Conservation (phyloP, 371 early-diverging fungal species). For the Zychaea mexicana region DNA sequence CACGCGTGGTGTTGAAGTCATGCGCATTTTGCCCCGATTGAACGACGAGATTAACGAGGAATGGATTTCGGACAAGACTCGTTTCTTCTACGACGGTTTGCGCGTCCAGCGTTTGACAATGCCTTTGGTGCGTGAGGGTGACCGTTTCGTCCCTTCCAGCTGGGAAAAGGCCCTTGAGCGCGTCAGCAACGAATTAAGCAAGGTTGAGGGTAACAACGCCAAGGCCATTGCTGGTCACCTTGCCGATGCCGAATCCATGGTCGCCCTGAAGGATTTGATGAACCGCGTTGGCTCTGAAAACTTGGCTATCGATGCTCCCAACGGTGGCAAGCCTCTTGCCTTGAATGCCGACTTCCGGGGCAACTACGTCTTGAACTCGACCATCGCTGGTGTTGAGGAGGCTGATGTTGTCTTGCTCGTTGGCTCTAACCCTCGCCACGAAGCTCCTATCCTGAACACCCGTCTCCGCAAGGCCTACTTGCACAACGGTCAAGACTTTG, state of each 20-base stretch:
- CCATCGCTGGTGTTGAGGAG: constrained; percentile 87
- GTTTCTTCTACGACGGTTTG: constrained; percentile 94
- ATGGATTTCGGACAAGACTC: constrained; percentile 98
- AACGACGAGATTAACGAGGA: constrained; percentile 98
- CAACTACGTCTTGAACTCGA: constrained; percentile 87
- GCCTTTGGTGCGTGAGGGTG: constrained; percentile 86
- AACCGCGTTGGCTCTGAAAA: constrained; percentile 88
- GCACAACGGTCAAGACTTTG: constrained; percentile 80
- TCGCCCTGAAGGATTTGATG: constrained; percentile 92
- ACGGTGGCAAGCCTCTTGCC: constrained; percentile 58
- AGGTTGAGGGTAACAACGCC: constrained; percentile 62
- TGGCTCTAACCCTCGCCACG: constrained; percentile 97
- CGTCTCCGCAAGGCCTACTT: constrained; percentile 94
- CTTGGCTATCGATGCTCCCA: constrained; percentile 74
- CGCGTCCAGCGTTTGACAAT: constrained; percentile 93
- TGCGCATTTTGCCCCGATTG: constrained; percentile 93
- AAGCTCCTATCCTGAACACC: constrained; percentile 95
- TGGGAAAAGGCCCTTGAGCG: constrained; percentile 88
- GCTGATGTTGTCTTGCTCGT: constrained; percentile 92
- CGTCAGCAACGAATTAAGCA: constrained; percentile 69
- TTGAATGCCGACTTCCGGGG: constrained; percentile 83
- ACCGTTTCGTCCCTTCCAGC: constrained; percentile 80
- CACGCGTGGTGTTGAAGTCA: constrained; percentile 94
- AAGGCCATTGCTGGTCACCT: constrained; percentile 92
- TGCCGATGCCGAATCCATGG: constrained; percentile 85